Evolutionary conservation across 1,284 basidiomycete species (phyloP).

Genomic region (Serendipita sp.): DNA sequence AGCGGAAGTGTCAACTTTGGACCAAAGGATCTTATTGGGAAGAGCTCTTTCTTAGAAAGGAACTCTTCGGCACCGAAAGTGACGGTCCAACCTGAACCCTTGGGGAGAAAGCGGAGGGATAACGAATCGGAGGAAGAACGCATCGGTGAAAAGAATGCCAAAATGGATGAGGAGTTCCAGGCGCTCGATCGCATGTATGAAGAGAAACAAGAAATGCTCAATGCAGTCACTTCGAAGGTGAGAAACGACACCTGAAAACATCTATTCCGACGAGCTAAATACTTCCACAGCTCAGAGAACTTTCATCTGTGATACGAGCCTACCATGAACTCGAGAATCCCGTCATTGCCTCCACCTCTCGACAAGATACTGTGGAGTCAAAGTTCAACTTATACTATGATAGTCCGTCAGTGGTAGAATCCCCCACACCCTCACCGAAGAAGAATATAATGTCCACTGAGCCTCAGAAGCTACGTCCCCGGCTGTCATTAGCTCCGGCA

Average conservation of each 20-base stretch:
- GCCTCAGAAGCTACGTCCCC: background rate
- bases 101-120: background rate
- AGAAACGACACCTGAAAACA: background rate
- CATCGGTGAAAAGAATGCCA: background rate
- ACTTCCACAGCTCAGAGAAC: background rate
- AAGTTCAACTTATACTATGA: background rate
- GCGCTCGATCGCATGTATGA: constrained; percentile 1
- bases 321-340: constrained; percentile 6
- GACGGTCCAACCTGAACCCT: background rate
- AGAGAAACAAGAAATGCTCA: background rate
- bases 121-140: constrained; percentile 1
- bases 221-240: background rate
- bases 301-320: background rate
- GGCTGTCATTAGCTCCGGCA: background rate
- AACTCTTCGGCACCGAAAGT: background rate
- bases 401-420: background rate
- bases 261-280: background rate
- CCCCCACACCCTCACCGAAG: background rate
- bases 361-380: background rate
- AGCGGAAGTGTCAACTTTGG: background rate
- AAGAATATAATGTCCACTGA: background rate
- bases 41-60: background rate
- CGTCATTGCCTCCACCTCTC: background rate
- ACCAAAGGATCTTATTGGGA: background rate
- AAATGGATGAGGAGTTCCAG: background rate